These are phyloP conservation scores for Lavandula angustifolia DNA, from an alignment of 257 asterid species.

Conservation along the genomic window DNA sequence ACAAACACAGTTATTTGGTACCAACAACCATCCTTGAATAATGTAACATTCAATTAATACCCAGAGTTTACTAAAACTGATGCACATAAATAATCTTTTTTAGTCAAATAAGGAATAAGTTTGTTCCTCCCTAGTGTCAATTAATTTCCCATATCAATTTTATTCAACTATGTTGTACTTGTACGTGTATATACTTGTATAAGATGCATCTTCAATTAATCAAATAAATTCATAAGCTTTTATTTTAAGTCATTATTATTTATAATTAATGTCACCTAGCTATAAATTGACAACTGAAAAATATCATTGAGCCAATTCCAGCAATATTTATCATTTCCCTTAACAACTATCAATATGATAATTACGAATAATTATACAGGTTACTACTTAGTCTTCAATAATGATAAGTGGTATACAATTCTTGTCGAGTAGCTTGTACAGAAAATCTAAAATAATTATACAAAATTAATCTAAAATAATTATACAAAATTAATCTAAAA, in stretches of 20 bases:
- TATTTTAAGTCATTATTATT: not conserved
- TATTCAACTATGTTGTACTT: not conserved
- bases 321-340: not conserved
- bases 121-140: too few relatives aligned
- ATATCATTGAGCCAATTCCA: not conserved
- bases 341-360: slow-evolving; percentile 16
- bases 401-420: not conserved
- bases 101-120: too few relatives aligned
- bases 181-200: too few relatives aligned
- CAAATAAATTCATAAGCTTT: not conserved
- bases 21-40: not conserved
- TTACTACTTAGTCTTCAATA: not conserved
- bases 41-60: not conserved
- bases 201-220: too few relatives aligned
- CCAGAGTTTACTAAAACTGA: not conserved
- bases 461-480: too few relatives aligned
- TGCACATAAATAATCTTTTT: too few relatives aligned
- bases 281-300: slow-evolving; percentile 22
- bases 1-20: too few relatives aligned
- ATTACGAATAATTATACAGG: slow-evolving; percentile 11
- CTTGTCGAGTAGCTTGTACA: not conserved
- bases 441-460: not conserved
- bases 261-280: not conserved
- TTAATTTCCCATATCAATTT: too few relatives aligned
- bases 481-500: too few relatives aligned